Evolutionary conservation across 345 rosid species (phyloP), one percentile per base, ranked within the genome.

Genomic region (Isatis tinctoria): DNA sequence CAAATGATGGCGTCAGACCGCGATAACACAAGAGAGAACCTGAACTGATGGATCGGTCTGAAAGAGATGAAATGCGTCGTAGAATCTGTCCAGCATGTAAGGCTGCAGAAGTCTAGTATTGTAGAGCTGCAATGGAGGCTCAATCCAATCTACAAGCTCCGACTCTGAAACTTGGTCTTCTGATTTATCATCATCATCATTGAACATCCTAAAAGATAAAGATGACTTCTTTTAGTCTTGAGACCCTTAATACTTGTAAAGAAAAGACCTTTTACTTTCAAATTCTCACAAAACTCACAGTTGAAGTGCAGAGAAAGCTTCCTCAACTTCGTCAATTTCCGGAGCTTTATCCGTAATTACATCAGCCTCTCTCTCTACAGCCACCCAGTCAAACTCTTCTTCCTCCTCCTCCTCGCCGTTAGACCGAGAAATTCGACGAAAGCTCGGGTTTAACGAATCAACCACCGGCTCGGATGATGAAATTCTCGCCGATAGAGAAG

Each of bases 21-120:
- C 51, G 8, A 54, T 13, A 36, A 22, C 27, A 41, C 22, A 28
- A 67, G 44, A 17, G 41, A 13, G 48, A 43, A 90, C 98, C 97
- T 91, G 90, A 81, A 91, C 82, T n/a, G 87, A 59, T 16, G 93
- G 92, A 49, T 94, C 98, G 5, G 79, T 90, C 82, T 85, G 93
- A 84, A 94, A 79, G 49, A 90, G 60, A 71, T 82, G 89, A 78
- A 88, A 87, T 75, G 97, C 93, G 73, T 94, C 97, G 40, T 72
- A 84, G 74, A 87, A 88, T 58, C 81, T 78, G 16, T 83, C 83
- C 47, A 76, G 17, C 73, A 83, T 89, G 79, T 49, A 75, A 67
- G 86, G 86, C 69, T 65, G 95, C 73, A 85, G 22, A 49, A 78
- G 70, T 60, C 86, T 76, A 10, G 87, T 37, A 62, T 80, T 80